A percentile compares a stretch with the other conserved stretches of the same genome.
These are phyloP conservation scores for Hypoxylon sp. DNA, from an alignment of 2,329 filamentous ascomycete genomes.

Conservation along the genomic window DNA sequence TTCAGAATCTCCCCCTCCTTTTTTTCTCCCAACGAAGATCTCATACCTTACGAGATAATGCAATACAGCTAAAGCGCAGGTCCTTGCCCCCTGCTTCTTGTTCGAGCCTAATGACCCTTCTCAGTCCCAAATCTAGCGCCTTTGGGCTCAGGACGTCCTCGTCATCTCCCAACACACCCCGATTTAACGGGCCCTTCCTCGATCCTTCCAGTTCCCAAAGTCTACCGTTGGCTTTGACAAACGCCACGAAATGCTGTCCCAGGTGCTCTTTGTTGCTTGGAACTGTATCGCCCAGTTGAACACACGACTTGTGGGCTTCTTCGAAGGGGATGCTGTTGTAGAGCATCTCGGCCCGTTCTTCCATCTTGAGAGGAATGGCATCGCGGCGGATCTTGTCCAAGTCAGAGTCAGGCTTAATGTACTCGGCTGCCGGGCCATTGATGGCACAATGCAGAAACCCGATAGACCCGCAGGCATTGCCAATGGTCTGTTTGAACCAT, in stretches of 20 bases:
- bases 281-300: slow-evolving; percentile 75
- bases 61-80: slow-evolving; percentile 59
- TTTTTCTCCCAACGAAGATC: background rate
- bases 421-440: slow-evolving; percentile 74
- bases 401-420: slow-evolving; percentile 67
- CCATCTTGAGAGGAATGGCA: slow-evolving; percentile 74
- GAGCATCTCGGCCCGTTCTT: slow-evolving; percentile 75
- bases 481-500: slow-evolving; percentile 90
- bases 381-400: slow-evolving; percentile 72
- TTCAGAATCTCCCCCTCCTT: background rate
- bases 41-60: slow-evolving; percentile 53
- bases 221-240: slow-evolving; percentile 76
- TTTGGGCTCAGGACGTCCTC: slow-evolving; percentile 77
- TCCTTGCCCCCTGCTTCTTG: slow-evolving; percentile 53
- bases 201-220: slow-evolving; percentile 87
- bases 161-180: slow-evolving; percentile 67
- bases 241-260: slow-evolving; percentile 86
- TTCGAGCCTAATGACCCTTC: slow-evolving; percentile 60
- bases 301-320: slow-evolving; percentile 79
- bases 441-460: slow-evolving; percentile 80
- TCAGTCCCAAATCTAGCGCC: slow-evolving; percentile 74
- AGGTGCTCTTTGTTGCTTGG: slow-evolving; percentile 73
- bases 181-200: slow-evolving; percentile 79
- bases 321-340: slow-evolving; percentile 81
- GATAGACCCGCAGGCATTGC: slow-evolving; percentile 85